Percentiles rank a stretch among this genome's conserved stretches.
Evolutionary conservation across 202 grass and related monocot species (phyloP).

Genomic region (Setaria italica): DNA sequence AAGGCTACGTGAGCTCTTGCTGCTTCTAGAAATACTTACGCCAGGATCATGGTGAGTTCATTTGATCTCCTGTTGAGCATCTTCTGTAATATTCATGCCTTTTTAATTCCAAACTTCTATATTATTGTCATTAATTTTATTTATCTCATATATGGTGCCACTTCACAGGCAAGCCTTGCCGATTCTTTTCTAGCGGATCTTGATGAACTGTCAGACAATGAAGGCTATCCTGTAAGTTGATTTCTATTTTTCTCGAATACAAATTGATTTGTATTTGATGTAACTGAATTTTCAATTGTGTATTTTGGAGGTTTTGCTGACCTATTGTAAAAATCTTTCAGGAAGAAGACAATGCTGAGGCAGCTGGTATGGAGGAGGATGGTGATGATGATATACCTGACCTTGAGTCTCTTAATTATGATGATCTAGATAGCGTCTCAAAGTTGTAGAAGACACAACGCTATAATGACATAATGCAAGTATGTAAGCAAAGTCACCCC

Average conservation of each 20-base stretch:
- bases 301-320: background rate
- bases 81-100: background rate
- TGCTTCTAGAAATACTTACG: background rate
- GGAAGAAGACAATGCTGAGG: slow-evolving; percentile 79
- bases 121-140: background rate
- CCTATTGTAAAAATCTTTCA: slow-evolving; percentile 39
- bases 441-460: slow-evolving; percentile 81
- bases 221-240: slow-evolving; percentile 72
- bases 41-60: slow-evolving; percentile 40
- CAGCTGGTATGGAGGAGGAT: slow-evolving; percentile 60
- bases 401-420: slow-evolving; percentile 84
- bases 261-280: slow-evolving; percentile 43
- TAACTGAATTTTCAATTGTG: background rate
- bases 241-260: background rate
- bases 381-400: slow-evolving; percentile 75
- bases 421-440: slow-evolving; percentile 85
- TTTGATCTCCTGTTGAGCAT: slow-evolving; percentile 21
- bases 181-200: slow-evolving; percentile 90
- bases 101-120: background rate
- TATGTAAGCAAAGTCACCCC: slow-evolving; percentile 44
- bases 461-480: slow-evolving; percentile 81
- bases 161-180: slow-evolving; percentile 69
- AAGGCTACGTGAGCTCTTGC: background rate
- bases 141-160: background rate
- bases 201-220: slow-evolving; percentile 82